These are phyloP conservation scores for Paecilomyces sp. DNA, from an alignment of 2,329 filamentous ascomycete species.

Conservation along the genomic window DNA sequence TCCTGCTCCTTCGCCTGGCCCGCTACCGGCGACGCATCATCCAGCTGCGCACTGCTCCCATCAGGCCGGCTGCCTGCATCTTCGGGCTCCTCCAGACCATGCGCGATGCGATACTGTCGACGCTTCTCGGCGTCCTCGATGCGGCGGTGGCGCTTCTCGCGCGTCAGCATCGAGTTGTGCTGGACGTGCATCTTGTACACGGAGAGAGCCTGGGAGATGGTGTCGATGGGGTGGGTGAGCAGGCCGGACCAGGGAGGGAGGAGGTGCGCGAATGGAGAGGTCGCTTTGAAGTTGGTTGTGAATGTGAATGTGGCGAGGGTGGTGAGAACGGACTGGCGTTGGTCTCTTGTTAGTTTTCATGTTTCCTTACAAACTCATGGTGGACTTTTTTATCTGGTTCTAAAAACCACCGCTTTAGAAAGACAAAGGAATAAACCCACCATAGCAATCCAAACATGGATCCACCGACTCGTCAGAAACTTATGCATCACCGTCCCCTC, in stretches of 20 bases:
- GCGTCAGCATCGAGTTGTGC: conserved; percentile 60
- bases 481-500: conserved; percentile 74
- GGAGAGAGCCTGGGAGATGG: conserved; percentile 57
- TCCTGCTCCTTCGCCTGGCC: conserved; percentile 12
- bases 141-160: conserved; percentile 63
- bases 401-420: conserved; percentile 2
- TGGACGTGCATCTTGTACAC: conserved; percentile 71
- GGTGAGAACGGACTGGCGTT: conserved; percentile 55
- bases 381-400: too few species aligned
- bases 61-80: conserved; percentile 29
- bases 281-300: conserved; percentile 68
- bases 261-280: conserved; percentile 72
- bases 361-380: background rate
- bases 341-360: background rate
- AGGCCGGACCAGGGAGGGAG: conserved; percentile 66
- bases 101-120: conserved; percentile 74
- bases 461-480: conserved; percentile 68
- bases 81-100: conserved; percentile 61
- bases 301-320: conserved; percentile 66
- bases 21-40: conserved; percentile 30
- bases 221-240: conserved; percentile 62
- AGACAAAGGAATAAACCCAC: conserved; percentile 43
- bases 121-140: conserved; percentile 86
- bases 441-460: conserved; percentile 80
- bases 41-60: conserved; percentile 17